Percentiles rank a stretch among this genome's conserved stretches.
These are phyloP conservation scores for Coemansia sp. DNA, from an alignment of 192 early-diverging fungal genomes.

Conservation along the genomic window DNA sequence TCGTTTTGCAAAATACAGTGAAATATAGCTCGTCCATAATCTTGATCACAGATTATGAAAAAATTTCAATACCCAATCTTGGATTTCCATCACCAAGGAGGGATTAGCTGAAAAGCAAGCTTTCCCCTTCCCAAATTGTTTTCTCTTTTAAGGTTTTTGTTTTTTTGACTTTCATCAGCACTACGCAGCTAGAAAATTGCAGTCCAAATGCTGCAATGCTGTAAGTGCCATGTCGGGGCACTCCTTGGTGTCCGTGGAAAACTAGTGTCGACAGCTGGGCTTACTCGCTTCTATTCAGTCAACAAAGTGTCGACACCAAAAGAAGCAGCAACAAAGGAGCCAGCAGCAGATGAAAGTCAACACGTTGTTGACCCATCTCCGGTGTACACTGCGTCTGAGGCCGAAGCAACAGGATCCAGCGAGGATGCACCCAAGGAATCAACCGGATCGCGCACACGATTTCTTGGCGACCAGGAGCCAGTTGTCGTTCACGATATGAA, in stretches of 20 bases:
- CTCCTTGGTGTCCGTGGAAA: neutral
- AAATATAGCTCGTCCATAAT: too few species aligned
- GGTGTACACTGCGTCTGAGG: slow-evolving; percentile 39
- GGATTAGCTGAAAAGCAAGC: too few species aligned
- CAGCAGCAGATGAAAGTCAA: neutral
- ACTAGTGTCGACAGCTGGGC: neutral
- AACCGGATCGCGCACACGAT: slow-evolving; percentile 25
- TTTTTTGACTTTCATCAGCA: neutral
- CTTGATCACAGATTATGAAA: too few species aligned
- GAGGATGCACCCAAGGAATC: neutral
- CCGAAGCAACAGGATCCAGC: slow-evolving; percentile 13
- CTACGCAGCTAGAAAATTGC: neutral
- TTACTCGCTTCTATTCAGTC: neutral
- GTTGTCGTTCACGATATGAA: slow-evolving; percentile 40
- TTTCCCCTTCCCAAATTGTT: too few species aligned
- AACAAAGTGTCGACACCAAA: neutral
- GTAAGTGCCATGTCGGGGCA: neutral
- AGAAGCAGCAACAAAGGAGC: neutral
- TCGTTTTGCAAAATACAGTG: too few species aligned
- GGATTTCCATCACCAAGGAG: too few species aligned
- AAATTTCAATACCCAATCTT: too few species aligned
- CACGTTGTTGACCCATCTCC: slow-evolving; percentile 29
- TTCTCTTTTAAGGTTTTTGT: neutral
- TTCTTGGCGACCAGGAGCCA: slow-evolving; percentile 34
- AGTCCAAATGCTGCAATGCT: slow-evolving; percentile 1